Evolutionary conservation across 148 eudicot genomes (phyloP).

Genomic region (Spergularia marina): DNA sequence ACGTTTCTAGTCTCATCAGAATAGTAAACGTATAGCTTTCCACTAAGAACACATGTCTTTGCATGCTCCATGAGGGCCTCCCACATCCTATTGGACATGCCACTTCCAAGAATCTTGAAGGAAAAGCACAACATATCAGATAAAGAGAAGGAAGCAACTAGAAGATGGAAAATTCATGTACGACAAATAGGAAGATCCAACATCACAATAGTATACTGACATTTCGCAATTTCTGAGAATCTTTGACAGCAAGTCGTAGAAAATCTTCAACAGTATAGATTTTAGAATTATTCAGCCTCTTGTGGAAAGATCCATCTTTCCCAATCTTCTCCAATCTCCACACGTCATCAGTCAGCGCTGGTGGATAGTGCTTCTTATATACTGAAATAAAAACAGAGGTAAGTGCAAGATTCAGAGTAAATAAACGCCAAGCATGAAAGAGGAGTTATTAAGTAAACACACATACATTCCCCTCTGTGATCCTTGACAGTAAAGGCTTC

Average conservation of each 20-base stretch:
- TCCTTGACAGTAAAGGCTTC: slow-evolving; percentile 95
- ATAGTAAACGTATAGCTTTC: slow-evolving; percentile 83
- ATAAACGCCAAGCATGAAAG: slow-evolving; percentile 7
- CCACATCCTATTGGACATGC: slow-evolving; percentile 99
- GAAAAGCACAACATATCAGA: slow-evolving; percentile 12
- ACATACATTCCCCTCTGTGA: slow-evolving; percentile 96
- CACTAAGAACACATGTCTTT: slow-evolving; percentile 83
- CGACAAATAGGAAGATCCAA: background rate
- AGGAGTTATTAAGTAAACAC: background rate
- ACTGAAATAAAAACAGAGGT: slow-evolving; percentile 37
- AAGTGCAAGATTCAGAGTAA: background rate
- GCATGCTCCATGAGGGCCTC: slow-evolving; percentile 92
- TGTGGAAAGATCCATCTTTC: slow-evolving; percentile 97
- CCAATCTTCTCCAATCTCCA: slow-evolving; percentile 99
- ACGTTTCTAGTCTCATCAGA: slow-evolving; percentile 64
- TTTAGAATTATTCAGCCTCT: slow-evolving; percentile 58
- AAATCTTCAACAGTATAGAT: slow-evolving; percentile 80
- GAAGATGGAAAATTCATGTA: slow-evolving; percentile 8
- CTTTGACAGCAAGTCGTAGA: slow-evolving; percentile 85
- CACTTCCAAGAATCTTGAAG: slow-evolving; percentile 86
- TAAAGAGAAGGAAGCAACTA: background rate
- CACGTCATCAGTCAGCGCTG: slow-evolving; percentile 87
- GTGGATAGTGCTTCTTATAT: slow-evolving; percentile 97
- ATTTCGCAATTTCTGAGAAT: slow-evolving; percentile 66
- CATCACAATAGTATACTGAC: slow-evolving; percentile 41